Base-by-base conservation (phyloP, 352 stramenopile genomes). In the Hyaloperonospora arabidopsidis region DNA sequence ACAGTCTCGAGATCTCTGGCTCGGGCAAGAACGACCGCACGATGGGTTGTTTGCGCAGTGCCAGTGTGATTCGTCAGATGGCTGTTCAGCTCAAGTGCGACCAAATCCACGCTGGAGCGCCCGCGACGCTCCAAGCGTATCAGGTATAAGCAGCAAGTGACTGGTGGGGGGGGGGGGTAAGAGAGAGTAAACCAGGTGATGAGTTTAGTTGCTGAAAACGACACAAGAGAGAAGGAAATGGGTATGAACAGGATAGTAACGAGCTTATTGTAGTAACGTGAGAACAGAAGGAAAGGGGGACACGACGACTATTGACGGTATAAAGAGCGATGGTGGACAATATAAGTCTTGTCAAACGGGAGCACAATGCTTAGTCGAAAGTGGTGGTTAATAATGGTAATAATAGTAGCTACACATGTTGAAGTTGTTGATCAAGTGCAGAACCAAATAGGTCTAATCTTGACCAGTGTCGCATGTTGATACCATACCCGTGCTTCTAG, bases 1-100 rank as follows among this genome's bases (percentile, higher is more conserved):
- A 75, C 45, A 59, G 67, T 14, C 52, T 72, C 21, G 60, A 67
- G 45, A 75, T 75, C 44, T 44, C 63, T 22, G 67, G 67, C 7
- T 70, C 59, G 8, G 38, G 17, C 35, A 66, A 67, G 39, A 54
- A 70, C 5, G 67, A 75, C 54, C 63, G 63, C 29, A 29, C 32
- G 29, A 52, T 56, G 49, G 41, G 50, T 21, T 62, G 51, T 43
- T 3, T 61, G 12, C 56, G 59, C 50, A 67, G 63, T 28, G 49
- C 63, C 45, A 68, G 63, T 25, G 60, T 49, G 39, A 75, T 75
- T 28, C 67, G 67, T 11, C 67, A 75, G 53, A 70, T 72, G 55
- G 67, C 60, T 10, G 54, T 62, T 36, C 67, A 75, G 47, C 60
- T 75, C 28, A 68, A 75, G 54, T 75, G 67, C 39, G 63, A 75